Conservation (phyloP, 192 early-diverging fungal genomes). For the Haplosporangium gracile region DNA sequence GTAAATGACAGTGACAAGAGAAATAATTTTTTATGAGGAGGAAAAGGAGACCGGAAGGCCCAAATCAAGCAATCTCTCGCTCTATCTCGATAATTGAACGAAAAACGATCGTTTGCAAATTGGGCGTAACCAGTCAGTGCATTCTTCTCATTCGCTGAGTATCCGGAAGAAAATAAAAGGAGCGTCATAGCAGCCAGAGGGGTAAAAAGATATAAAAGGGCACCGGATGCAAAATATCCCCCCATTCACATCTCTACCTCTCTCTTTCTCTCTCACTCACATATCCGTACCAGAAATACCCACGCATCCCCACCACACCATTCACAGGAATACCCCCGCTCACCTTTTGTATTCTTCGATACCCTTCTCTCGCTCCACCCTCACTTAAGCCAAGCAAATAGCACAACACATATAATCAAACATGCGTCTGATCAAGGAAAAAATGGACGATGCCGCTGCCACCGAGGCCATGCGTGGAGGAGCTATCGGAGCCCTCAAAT, state of each 20-base stretch:
- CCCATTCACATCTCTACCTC: constrained; percentile 3
- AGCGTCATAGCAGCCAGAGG: not conserved
- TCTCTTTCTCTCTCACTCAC: not conserved
- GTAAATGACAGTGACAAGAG: not conserved
- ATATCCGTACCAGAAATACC: not conserved
- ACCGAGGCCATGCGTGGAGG: constrained; percentile 51
- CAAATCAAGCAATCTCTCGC: constrained; percentile 26
- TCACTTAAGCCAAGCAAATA: not conserved
- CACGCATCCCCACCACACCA: not conserved
- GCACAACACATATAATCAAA: not conserved
- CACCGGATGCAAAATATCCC: not conserved
- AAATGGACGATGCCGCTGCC: constrained; percentile 44
- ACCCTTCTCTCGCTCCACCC: not conserved
- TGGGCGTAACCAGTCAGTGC: not conserved
- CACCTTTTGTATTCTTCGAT: not conserved
- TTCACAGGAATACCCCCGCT: not conserved
- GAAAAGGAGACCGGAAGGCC: constrained; percentile 22
- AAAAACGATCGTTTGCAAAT: not conserved
- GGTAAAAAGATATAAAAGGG: not conserved
- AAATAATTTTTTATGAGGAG: not conserved
- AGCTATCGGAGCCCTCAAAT: constrained; percentile 48
- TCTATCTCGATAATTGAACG: not conserved
- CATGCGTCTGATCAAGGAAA: constrained; percentile 54
- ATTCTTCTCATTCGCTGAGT: not conserved
- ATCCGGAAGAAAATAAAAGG: not conserved